Base-by-base conservation (phyloP, 331 rosid species). In the Rhamnella rubrinervis region DNA sequence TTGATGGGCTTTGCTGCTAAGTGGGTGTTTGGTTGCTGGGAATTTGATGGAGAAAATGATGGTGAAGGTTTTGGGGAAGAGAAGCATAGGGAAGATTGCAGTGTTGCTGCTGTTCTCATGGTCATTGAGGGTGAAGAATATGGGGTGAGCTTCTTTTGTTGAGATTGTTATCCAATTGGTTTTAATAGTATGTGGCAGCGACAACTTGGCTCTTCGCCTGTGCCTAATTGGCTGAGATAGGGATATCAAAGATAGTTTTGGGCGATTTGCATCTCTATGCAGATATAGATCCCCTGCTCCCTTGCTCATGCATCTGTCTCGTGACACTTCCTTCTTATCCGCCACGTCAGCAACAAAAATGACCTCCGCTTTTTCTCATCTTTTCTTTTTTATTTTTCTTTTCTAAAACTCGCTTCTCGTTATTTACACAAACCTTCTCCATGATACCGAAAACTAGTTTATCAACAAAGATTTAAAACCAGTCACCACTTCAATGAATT, bases 61-160 rank as follows among this genome's bases (percentile, higher is more conserved):
- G 68, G 50, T 16, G 77, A 40, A 7, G 95, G 78, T 49, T 86
- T 85, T 20, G 78, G 84, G 20, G 86, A 66, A 25, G 85, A 58
- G 76, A 70, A 52, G 41, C 88, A 92, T 2, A 87, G 73, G 8
- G 91, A 83, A n/a, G 92, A 87, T 55, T 84, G 87, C 19, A 89
- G n/a, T 23, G 78, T 55, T 70, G 88, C 69, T 3, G 89, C 46
- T 13, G 83, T 40, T 55, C 84, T 18, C 85, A 84, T 78, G 75
- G 88, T 64, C 44, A 64, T 55, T 63, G 59, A 66, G 56, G 3
- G 76, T 21, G 28, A 4, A 31, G 9, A 57, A 20, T 53, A 53
- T 60, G 59, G 77, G 35, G 35, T 4, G 35, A 4, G 35, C 35
- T 31, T 31, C 35, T 31, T 31, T 31, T 31, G 35, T 31, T 31